Evolutionary conservation across 208 protist genomes (phyloP).

Genomic region (Leishmania gerbilli): DNA sequence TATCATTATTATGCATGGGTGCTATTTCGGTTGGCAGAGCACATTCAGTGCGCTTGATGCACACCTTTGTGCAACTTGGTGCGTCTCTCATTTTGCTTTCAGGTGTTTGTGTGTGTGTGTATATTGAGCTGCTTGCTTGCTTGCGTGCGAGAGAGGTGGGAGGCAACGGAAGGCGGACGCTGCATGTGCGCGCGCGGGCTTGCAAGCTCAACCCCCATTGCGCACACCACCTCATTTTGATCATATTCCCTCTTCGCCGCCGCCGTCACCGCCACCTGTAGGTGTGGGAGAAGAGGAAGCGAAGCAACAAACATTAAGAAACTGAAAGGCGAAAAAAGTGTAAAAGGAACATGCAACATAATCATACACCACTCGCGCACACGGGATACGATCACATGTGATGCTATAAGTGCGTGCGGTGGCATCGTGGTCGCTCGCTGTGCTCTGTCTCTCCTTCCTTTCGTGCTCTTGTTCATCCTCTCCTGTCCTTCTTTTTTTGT

Average conservation of each 20-base stretch:
- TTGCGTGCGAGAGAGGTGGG: not conserved
- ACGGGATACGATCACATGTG: not conserved
- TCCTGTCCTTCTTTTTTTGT: not conserved
- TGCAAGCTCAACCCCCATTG: not conserved
- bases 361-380: not conserved
- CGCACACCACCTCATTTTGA: not conserved
- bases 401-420: not conserved
- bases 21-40: not conserved
- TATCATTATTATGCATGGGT: not conserved
- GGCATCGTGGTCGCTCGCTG: not conserved
- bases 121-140: not conserved
- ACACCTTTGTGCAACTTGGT: not conserved
- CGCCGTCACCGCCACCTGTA: not conserved
- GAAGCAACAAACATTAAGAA: not conserved
- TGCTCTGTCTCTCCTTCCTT: not conserved
- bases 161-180: not conserved
- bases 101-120: not conserved
- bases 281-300: not conserved
- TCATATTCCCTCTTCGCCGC: not conserved
- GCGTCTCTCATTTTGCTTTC: not conserved
- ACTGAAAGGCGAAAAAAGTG: not conserved
- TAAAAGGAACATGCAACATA: not conserved
- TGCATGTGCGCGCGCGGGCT: not conserved
- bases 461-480: not conserved
- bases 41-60: not conserved